These are phyloP conservation scores for Rhinocladiella mackenziei DNA, from an alignment of 2,329 filamentous ascomycete species.

Conservation along the genomic window DNA sequence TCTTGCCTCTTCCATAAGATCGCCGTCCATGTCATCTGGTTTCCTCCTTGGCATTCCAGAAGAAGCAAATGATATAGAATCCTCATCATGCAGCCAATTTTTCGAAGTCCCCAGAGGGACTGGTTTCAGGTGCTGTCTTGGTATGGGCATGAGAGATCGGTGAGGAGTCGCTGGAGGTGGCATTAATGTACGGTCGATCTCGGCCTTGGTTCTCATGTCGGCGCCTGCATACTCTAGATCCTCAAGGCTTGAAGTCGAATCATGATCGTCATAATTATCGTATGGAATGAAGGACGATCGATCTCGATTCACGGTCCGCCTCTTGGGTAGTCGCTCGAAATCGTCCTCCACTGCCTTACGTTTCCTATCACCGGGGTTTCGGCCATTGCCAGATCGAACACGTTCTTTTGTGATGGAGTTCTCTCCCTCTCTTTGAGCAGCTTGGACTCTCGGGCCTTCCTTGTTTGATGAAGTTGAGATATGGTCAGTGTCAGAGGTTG, in stretches of 20 bases:
- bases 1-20: slow-evolving; percentile 30
- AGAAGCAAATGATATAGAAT: slow-evolving; percentile 17
- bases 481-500: neutral
- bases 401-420: neutral
- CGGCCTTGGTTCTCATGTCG: neutral
- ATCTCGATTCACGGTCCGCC: slow-evolving; percentile 7
- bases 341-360: slow-evolving; percentile 15
- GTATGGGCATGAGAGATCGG: neutral
- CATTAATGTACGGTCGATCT: slow-evolving; percentile 23
- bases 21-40: slow-evolving; percentile 16
- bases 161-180: slow-evolving; percentile 22
- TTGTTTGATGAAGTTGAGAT: neutral
- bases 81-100: slow-evolving; percentile 11
- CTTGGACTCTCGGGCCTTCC: neutral
- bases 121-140: neutral
- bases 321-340: slow-evolving; percentile 10
- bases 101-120: neutral
- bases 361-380: slow-evolving; percentile 12
- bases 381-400: neutral
- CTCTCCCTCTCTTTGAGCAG: neutral
- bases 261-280: neutral
- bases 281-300: slow-evolving; percentile 5
- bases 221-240: neutral
- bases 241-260: too few relatives aligned
- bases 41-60: slow-evolving; percentile 10